These are phyloP conservation scores for Mollisiaceae sp. DNA, from an alignment of 2,329 filamentous ascomycete genomes.

Conservation along the genomic window DNA sequence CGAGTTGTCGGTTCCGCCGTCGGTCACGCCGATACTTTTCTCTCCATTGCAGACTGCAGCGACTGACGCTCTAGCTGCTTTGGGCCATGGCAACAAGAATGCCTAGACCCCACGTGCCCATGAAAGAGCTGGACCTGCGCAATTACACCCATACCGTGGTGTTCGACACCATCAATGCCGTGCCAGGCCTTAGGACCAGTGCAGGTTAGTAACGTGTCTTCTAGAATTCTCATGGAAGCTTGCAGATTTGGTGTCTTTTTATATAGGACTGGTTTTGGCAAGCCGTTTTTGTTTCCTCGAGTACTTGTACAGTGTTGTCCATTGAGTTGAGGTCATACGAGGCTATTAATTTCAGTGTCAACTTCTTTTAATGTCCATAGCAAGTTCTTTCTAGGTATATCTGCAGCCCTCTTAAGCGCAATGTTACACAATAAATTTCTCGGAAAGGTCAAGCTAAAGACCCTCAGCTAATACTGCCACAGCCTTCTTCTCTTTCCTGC, in stretches of 20 bases:
- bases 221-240: conserved; percentile 26
- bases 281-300: conserved; percentile 11
- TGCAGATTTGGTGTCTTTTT: not conserved
- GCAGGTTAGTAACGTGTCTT: conserved; percentile 55
- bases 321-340: not conserved
- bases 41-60: not conserved
- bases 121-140: conserved; percentile 52
- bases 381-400: conserved; percentile 6
- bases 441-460: not conserved
- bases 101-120: conserved; percentile 37
- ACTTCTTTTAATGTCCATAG: not conserved
- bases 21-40: conserved; percentile 9
- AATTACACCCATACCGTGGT: conserved; percentile 51
- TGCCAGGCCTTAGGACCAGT: conserved; percentile 64
- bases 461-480: conserved; percentile 28
- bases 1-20: not conserved
- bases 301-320: not conserved
- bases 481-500: conserved; percentile 85
- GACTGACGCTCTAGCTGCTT: not conserved
- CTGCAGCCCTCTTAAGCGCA: not conserved
- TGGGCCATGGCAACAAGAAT: conserved; percentile 19
- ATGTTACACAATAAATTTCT: not conserved
- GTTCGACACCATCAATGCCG: conserved; percentile 56
- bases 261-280: not conserved
- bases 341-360: not conserved